A percentile compares a stretch with the other conserved stretches of the same genome.
These are phyloP conservation scores for Inga leiocalycina DNA, from an alignment of 306 rosid genomes.

Conservation along the genomic window DNA sequence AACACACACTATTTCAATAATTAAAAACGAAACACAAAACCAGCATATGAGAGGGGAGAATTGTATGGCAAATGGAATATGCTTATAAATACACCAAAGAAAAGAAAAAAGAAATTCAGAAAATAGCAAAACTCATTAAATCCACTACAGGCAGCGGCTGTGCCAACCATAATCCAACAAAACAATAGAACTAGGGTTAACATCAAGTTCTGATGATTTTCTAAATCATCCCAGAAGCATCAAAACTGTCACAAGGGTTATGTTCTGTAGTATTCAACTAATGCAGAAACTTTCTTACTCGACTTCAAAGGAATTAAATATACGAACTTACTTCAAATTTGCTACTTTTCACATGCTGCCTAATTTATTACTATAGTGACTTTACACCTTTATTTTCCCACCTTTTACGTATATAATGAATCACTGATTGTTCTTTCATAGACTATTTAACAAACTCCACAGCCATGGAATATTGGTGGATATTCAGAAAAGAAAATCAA, in stretches of 20 bases:
- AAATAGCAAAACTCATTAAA: background rate
- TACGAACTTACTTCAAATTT: background rate
- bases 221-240: constrained; percentile 21
- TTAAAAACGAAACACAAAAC: constrained; percentile 27
- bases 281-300: background rate
- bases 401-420: background rate
- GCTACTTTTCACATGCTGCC: background rate
- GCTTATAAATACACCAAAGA: constrained; percentile 17
- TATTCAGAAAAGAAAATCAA: background rate
- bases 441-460: background rate
- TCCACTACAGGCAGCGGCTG: background rate
- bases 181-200: constrained; percentile 17
- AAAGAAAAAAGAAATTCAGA: background rate
- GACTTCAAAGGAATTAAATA: background rate
- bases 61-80: constrained; percentile 8
- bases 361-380: background rate
- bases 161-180: constrained; percentile 17
- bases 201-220: constrained; percentile 14
- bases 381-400: background rate
- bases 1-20: background rate
- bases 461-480: background rate
- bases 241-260: background rate
- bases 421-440: constrained; percentile 4
- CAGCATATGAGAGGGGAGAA: background rate
- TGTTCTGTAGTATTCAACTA: background rate